Evolutionary conservation across 2,329 filamentous ascomycete genomes (phyloP).

Genomic region (Neonectria punicea): DNA sequence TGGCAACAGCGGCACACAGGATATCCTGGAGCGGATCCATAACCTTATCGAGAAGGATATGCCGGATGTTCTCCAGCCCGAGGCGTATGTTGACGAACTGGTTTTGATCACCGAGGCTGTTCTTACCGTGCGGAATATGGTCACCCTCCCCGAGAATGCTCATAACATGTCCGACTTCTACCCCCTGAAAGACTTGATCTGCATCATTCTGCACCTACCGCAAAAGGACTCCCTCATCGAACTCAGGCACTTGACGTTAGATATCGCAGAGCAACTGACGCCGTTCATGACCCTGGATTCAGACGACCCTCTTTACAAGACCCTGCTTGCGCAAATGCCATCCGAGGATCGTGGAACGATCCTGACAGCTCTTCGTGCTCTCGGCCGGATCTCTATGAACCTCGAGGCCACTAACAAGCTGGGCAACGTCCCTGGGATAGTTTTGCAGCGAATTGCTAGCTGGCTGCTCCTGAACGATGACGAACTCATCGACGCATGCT

Average conservation of each 20-base stretch:
- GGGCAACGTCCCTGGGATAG: slow-evolving; percentile 71
- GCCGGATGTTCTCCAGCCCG: slow-evolving; percentile 77
- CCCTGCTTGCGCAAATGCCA: slow-evolving; percentile 71
- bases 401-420: slow-evolving; percentile 82
- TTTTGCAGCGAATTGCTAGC: slow-evolving; percentile 75
- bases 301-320: slow-evolving; percentile 81
- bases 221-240: slow-evolving; percentile 78
- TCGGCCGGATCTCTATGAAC: slow-evolving; percentile 90
- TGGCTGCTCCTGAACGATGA: slow-evolving; percentile 89
- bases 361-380: slow-evolving; percentile 80
- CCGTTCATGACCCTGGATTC: slow-evolving; percentile 79
- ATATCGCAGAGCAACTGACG: slow-evolving; percentile 91
- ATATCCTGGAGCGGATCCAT: slow-evolving; percentile 74
- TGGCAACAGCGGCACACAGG: slow-evolving; percentile 61
- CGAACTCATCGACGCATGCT: slow-evolving; percentile 85
- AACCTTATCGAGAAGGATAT: slow-evolving; percentile 68
- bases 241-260: slow-evolving; percentile 88
- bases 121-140: slow-evolving; percentile 93
- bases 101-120: slow-evolving; percentile 86
- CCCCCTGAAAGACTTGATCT: slow-evolving; percentile 82
- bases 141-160: slow-evolving; percentile 91
- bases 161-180: slow-evolving; percentile 79
- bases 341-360: slow-evolving; percentile 85
- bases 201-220: slow-evolving; percentile 83
- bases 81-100: slow-evolving; percentile 75